Percentiles rank a stretch among this genome's conserved stretches.
phyloP scores from a whole-genome alignment of 2,329 filamentous ascomycete genomes.

The Ceratocystis alfenasii region DNA sequence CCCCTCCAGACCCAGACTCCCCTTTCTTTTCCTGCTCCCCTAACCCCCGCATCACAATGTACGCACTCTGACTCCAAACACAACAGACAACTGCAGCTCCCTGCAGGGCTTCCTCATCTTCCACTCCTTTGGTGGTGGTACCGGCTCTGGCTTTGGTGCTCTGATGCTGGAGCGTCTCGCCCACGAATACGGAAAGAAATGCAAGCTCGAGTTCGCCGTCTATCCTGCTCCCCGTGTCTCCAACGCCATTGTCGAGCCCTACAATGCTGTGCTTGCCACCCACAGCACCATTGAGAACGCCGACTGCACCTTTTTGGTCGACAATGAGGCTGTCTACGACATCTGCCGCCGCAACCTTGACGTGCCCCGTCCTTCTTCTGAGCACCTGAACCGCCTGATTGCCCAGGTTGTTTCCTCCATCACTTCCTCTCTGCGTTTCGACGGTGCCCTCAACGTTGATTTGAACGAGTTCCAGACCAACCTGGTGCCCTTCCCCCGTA shows the following conservation, averaged over 20 bases:
- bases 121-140: conserved; percentile 63
- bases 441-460: conserved; percentile 61
- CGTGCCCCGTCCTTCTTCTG: conserved; percentile 55
- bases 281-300: conserved; percentile 67
- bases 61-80: conserved; percentile 23
- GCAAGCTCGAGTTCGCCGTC: conserved; percentile 62
- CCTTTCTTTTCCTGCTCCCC: background rate
- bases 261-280: conserved; percentile 61
- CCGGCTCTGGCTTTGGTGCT: conserved; percentile 60
- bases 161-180: conserved; percentile 60
- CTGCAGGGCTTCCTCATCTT: conserved; percentile 64
- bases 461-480: conserved; percentile 71
- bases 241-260: conserved; percentile 60
- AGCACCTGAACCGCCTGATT: conserved; percentile 62
- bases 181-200: conserved; percentile 66
- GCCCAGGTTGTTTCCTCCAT: conserved; percentile 65
- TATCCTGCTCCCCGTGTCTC: conserved; percentile 60
- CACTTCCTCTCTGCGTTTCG: conserved; percentile 59
- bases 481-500: conserved; percentile 60
- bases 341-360: conserved; percentile 63
- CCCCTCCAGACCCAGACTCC: conserved; percentile 8
- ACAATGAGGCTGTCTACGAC: conserved; percentile 65
- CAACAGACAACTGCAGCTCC: conserved; percentile 57
- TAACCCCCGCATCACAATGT: background rate
- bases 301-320: conserved; percentile 67